Conservation (phyloP, 73 alveolate genomes). For the Paramecium sonneborni region DNA sequence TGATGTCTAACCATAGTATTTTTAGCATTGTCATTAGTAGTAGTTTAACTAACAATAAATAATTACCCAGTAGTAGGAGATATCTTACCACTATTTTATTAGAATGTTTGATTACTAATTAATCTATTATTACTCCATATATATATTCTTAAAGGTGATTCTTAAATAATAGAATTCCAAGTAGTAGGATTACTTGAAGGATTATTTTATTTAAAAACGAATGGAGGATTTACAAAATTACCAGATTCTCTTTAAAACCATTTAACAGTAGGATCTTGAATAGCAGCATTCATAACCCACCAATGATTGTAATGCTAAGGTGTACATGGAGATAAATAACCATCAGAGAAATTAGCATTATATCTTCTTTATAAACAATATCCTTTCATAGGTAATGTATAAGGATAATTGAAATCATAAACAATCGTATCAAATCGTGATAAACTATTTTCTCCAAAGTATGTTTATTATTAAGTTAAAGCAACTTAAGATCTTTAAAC, state of each 20-base stretch:
- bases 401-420: slow-evolving; percentile 37
- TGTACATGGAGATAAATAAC: background rate
- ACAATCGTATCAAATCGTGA: background rate
- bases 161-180: background rate
- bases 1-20: slow-evolving; percentile 32
- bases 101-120: background rate
- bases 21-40: slow-evolving; percentile 47
- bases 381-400: slow-evolving; percentile 14
- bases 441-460: background rate
- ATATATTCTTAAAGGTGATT: background rate
- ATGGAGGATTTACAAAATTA: slow-evolving; percentile 50
- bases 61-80: slow-evolving; percentile 23
- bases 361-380: background rate
- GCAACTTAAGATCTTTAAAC: background rate
- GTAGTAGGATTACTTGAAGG: background rate
- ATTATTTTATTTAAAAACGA: slow-evolving; percentile 18
- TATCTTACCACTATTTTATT: background rate
- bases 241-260: background rate
- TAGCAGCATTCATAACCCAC: slow-evolving; percentile 30
- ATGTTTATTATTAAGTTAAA: background rate
- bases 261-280: background rate
- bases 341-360: background rate
- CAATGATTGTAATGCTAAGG: slow-evolving; percentile 45
- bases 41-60: slow-evolving; percentile 48
- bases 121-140: background rate